Base-by-base conservation (phyloP, 441 rosid species). In the Arabidopsis lyrata region DNA sequence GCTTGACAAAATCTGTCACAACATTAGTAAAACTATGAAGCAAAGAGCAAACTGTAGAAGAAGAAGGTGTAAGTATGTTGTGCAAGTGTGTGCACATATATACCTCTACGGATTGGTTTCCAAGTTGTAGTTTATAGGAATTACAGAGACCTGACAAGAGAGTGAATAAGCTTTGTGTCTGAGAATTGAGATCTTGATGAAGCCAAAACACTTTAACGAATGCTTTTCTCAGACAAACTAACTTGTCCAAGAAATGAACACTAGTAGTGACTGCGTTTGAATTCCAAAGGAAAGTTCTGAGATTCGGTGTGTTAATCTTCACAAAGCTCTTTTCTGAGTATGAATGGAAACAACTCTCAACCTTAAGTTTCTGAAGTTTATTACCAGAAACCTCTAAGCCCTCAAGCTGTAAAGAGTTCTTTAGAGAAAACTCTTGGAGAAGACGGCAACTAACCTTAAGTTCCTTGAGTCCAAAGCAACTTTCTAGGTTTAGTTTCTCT, bases 71-170 rank as follows among this genome's bases (percentile, higher is more conserved):
- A 45, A 44, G 5, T 45, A n/a, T 20, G 20, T 1, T 8, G 20
- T 52, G 13, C n/a, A 1, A 31, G 10, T 34, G 31, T 32, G 29
- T 48, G 2, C 15, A 13, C n/a, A 20, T 34, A 27, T n/a, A 7
- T 85, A 90, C 97, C 97, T 86, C 89, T 8, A 92, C 65, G 36
- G 88, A 86, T 29, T 83, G 85, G 81, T 71, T 82, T 63, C 84
- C 83, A 36, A 92, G 87, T 18, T 84, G 85, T 76, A 89, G 73
- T 63, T 65, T 70, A 24, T 66, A 80, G 34, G 79, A 85, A 74
- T 81, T 76, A 12, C 79, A 72, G 22, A 93, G 78, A 45, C 83
- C 89, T 15, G 85, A 81, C 77, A 93, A 78, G 68, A 93, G 83
- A 73, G 79, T 76, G 8, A 80, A 77, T 0, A 86, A 81, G 49